Evolutionary conservation across 257 asterid species (phyloP), one percentile per base, ranked within the genome.

Genomic region (Petunia axillaris): DNA sequence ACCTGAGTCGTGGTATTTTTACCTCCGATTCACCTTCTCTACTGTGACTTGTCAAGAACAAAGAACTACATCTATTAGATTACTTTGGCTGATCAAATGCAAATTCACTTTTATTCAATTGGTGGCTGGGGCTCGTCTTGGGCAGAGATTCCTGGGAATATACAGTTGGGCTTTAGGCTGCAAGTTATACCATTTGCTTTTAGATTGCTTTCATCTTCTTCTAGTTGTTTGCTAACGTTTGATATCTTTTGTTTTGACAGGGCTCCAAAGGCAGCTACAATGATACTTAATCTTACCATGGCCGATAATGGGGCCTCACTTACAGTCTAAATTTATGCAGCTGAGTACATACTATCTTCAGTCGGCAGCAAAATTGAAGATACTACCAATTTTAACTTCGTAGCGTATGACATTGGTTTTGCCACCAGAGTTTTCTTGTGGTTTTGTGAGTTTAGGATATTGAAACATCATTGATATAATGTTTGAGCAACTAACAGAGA

Each of bases 231-330:
- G 60, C 43, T 48, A 5, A 35, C 11, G 43, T 71, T 37, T 48
- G 35, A 48, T 46, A 71, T 3, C 41, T 71, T 48, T 6, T 71
- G 46, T 60, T 8, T 71, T 62, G 78, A 65, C 94, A 94, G 98
- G 98, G 98, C 98, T 84, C 98, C 98, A 37, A 90, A 87, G 88
- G 98, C 98, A 77, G 96, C 98, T 66, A 89, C 90, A 65, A 85
- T 94, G 96, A 93, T 94, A 82, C 96, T 94, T 77, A 92, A 93
- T 89, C 92, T 94, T 64, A 87, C 97, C 1, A 41, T 38, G 15
- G 92, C 91, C 2, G 98, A 94, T 83, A 94, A 94, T 39, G 98
- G 98, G 58, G 94, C 98, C 25, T 92, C 98, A 8, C 98, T 94
- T 81, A 89, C 97, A 2, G 98, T 93, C 25, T 71, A 11, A 71